Evolutionary conservation across 2,329 filamentous ascomycete genomes (phyloP).

Genomic region (Zelopaecilomyces penicillatus): DNA sequence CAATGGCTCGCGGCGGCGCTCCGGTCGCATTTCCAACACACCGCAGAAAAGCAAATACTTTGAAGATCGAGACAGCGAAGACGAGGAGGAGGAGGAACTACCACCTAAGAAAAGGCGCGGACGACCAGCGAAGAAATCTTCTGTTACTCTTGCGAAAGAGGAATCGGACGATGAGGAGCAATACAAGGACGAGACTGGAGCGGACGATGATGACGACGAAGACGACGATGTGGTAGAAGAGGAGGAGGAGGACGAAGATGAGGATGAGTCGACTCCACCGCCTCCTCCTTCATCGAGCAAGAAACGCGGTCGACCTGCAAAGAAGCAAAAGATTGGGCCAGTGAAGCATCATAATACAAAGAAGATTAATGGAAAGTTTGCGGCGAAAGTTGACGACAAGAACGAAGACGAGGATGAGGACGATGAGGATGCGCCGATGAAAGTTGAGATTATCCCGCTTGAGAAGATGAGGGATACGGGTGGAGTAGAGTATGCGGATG

Average conservation of each 20-base stretch:
- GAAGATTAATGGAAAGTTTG: constrained; percentile 13
- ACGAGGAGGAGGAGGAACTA: constrained; percentile 8
- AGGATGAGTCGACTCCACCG: constrained; percentile 9
- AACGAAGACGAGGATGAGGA: constrained; percentile 26
- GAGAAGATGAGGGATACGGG: constrained; percentile 26
- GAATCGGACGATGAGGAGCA: constrained; percentile 13
- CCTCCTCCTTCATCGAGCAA: constrained; percentile 13
- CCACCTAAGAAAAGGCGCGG: constrained; percentile 16
- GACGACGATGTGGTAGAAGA: constrained; percentile 3
- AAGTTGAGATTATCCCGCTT: constrained; percentile 26
- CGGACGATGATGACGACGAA: constrained; percentile 2
- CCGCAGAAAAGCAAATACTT: constrained; percentile 45
- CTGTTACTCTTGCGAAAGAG: constrained; percentile 12
- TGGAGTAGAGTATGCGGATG: constrained; percentile 39
- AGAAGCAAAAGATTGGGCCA: constrained; percentile 14
- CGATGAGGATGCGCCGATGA: constrained; percentile 28
- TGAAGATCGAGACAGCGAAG: constrained; percentile 27
- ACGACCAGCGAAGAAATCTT: constrained; percentile 14
- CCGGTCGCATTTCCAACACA: constrained; percentile 36
- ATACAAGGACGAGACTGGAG: constrained; percentile 13
- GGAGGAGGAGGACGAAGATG: not conserved
- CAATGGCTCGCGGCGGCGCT: constrained; percentile 34
- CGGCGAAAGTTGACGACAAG: constrained; percentile 16
- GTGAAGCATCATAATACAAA: constrained; percentile 7
- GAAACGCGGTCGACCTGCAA: constrained; percentile 19